A percentile compares a stretch with the other conserved stretches of the same genome.
phyloP scores from a whole-genome alignment of 257 asterid species.

The Perilla frutescens region DNA sequence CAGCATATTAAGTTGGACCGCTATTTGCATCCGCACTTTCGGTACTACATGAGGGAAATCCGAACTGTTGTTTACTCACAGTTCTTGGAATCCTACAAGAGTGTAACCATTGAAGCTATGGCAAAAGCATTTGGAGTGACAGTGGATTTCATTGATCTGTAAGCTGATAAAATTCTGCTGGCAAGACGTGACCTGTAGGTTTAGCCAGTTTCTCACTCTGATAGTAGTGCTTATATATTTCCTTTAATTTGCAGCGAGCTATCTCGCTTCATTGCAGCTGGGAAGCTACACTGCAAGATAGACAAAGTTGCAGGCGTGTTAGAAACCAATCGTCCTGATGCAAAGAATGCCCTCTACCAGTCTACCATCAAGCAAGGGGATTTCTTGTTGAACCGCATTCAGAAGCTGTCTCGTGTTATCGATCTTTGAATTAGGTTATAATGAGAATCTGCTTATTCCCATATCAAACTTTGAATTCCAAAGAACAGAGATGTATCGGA shows the following conservation, averaged over 20 bases:
- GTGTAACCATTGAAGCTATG: constrained; percentile 88
- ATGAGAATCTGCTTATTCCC: not conserved
- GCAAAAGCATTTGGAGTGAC: constrained; percentile 87
- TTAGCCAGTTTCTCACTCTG: not conserved
- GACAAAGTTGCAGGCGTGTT: constrained; percentile 88
- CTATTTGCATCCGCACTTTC: constrained; percentile 78
- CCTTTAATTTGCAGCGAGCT: constrained; percentile 59
- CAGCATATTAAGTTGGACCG: constrained; percentile 78
- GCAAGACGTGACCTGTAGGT: not conserved
- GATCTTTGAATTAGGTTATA: constrained; percentile 64
- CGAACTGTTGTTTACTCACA: constrained; percentile 82
- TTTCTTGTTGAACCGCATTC: constrained; percentile 87
- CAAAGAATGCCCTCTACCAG: constrained; percentile 92
- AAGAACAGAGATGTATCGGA: no score
- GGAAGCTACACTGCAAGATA: constrained; percentile 89
- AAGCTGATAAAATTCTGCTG: constrained; percentile 31
- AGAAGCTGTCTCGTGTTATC: constrained; percentile 91
- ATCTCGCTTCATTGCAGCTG: constrained; percentile 83
- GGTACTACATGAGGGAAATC: constrained; percentile 88
- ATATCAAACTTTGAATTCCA: no score
- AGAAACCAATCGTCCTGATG: constrained; percentile 93
- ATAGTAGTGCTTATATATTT: not conserved
- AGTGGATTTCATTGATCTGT: constrained; percentile 78
- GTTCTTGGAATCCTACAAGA: constrained; percentile 85
- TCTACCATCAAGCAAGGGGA: constrained; percentile 95